Base-by-base conservation (phyloP, 306 rosid species). In the Morella rubra region DNA sequence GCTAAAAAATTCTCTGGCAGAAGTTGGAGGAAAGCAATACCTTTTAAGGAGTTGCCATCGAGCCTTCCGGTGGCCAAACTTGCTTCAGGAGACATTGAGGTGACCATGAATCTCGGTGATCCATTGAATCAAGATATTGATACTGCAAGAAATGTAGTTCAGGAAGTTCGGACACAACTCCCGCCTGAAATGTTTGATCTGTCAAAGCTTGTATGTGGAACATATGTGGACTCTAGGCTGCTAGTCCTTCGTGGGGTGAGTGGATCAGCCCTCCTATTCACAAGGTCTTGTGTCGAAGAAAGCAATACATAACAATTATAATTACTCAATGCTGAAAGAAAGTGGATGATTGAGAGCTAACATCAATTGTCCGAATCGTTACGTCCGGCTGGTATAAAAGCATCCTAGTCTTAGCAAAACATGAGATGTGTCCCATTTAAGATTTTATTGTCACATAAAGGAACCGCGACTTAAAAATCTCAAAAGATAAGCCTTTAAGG, bases 111-210 rank as follows among this genome's bases (percentile, higher is more conserved):
- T 69, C 88, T 95, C 19, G 93, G 86, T 3, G 90, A 89, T 60
- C 91, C 96, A 9, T 75, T 90, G 84, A 85, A 79, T 56, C 40
- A 49, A 78, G 81, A 78, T 72, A 22, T 89, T n/a, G 81, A 84
- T 5, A 76, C 83, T 18, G 97, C 93, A 45, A 80, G 73, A 72
- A 87, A 85, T 69, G 82, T 87, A 10, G 86, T 90, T 56, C 91
- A 82, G 74, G 98, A 95, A 86, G 84, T 92, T 45, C 87, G 92
- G 73, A 78, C 80, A 55, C 98, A 92, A 77, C 56, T 92, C 77
- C 98, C 98, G 1, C 95, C 98, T 0, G 97, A 92, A 79, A 85
- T 95, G 81, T 95, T 95, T 79, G 98, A 95, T 88, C 56, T 95
- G 85, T 85, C 98, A 0, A 90, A 89, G 93, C 80, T 95, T 14